Evolutionary conservation across 2,329 filamentous ascomycete genomes (phyloP).

Genomic region (Davidsoniella australis): DNA sequence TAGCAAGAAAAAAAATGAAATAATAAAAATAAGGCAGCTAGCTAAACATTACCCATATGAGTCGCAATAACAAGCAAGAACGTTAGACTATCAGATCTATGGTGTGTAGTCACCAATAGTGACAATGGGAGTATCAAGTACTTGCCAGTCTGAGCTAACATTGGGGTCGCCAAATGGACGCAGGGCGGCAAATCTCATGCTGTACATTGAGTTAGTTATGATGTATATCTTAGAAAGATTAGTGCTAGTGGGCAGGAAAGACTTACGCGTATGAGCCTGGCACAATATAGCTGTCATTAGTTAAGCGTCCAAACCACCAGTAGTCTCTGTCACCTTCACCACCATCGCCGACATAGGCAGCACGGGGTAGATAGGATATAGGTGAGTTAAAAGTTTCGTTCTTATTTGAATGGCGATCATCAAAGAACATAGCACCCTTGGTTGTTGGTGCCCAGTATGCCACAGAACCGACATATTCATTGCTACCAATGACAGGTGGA

Average conservation of each 20-base stretch:
- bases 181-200: conserved; percentile 16
- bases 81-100: too few relatives aligned
- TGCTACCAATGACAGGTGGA: conserved; percentile 22
- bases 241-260: background rate
- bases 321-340: conserved; percentile 11
- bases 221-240: background rate
- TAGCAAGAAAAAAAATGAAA: too few relatives aligned
- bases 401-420: conserved; percentile 15
- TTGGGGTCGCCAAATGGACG: conserved; percentile 16
- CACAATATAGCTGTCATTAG: conserved; percentile 17
- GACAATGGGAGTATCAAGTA: conserved; percentile 7
- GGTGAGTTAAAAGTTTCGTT: conserved; percentile 17
- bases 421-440: conserved; percentile 1
- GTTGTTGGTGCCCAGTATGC: conserved; percentile 10
- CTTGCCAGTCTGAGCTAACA: conserved; percentile 15
- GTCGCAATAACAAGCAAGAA: too few relatives aligned
- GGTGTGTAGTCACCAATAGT: background rate
- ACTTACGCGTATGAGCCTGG: conserved; percentile 16
- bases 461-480: conserved; percentile 26
- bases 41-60: too few relatives aligned
- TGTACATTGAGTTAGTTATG: background rate
- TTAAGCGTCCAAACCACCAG: conserved; percentile 18
- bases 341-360: conserved; percentile 2
- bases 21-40: too few relatives aligned
- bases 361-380: conserved; percentile 13